Base-by-base conservation (phyloP, 2,329 filamentous ascomycete species). In the Neonectria coccinea region DNA sequence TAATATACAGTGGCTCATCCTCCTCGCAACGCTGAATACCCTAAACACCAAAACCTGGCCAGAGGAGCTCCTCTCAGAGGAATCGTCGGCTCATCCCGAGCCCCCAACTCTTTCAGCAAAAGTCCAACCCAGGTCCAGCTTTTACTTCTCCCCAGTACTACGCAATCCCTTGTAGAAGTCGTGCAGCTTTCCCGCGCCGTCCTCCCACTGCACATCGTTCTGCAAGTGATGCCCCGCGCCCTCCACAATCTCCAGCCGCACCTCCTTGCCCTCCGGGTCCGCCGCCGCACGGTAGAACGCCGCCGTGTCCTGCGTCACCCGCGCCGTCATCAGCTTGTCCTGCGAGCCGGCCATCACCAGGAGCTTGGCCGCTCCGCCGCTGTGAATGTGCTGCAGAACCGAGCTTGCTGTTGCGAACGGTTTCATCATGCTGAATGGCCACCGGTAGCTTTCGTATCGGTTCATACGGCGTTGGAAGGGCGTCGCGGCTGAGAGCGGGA, bases 221-320 rank as follows among this genome's bases (percentile, higher is more conserved):
- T 86, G 84, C 48, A 86, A 65, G 74, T 88, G 85, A 71, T 88
- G 84, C 2, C 81, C 85, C 4, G 83, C 77, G 3, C 79, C 80
- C 3, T 78, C 75, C 1, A 86, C 81, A 50, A 82, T 74, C 16
- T 69, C 77, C 51, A 83, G 73, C 51, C 75, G 72, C 10, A 86
- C 82, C 1, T 81, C 82, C 11, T 75, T 59, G 5, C 57, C 59
- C 58, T 59, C 62, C 4, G 45, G 52, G 7, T 22, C 56, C 12
- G 61, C 65, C 11, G 56, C 69, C 20, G 60, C 58, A 10, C 70
- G 62, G 39, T 71, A 75, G 29, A 79, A 75, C 6, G 67, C 65
- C 0, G 81, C 80, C n/a, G 82, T 73, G 48, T 78, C 73, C 36
- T 75, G 64, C 64, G 81, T 80, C 20, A 83, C 74, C 2, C 67